Conservation (phyloP, 1,284 basidiomycete species). For the Moniliella sp. region DNA sequence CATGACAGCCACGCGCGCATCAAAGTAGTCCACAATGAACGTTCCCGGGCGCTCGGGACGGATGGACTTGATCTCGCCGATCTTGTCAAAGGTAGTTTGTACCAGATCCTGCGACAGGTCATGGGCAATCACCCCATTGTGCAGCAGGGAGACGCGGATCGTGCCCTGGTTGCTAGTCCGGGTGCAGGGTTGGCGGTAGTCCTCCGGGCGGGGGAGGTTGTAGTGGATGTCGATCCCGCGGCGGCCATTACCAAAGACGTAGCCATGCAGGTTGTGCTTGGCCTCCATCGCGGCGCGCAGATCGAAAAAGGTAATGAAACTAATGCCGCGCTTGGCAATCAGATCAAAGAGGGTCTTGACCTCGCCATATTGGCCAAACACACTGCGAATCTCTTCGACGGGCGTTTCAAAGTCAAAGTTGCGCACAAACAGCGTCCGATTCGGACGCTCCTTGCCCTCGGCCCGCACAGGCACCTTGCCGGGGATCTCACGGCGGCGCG, state of each 20-base stretch:
- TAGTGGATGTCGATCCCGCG: constrained; percentile 97
- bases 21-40: too few relatives aligned
- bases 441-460: constrained; percentile 77
- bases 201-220: constrained; percentile 63
- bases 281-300: background rate
- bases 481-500: too few relatives aligned
- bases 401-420: constrained; percentile 89
- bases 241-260: constrained; percentile 5
- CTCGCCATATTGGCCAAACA: constrained; percentile 76
- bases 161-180: constrained; percentile 65
- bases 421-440: constrained; percentile 81
- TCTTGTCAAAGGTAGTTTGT: constrained; percentile 61
- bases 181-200: constrained; percentile 52
- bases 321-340: constrained; percentile 75
- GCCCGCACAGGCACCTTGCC: too few relatives aligned
- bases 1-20: too few relatives aligned
- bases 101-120: constrained; percentile 59
- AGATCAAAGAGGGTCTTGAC: constrained; percentile 92
- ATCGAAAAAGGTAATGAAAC: constrained; percentile 66
- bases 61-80: constrained; percentile 69
- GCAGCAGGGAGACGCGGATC: constrained; percentile 44
- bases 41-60: too few relatives aligned
- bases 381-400: constrained; percentile 55
- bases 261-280: constrained; percentile 2
- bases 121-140: constrained; percentile 49